These are phyloP conservation scores for Balamuthia mandrillaris DNA, from an alignment of 208 protist species.

Conservation along the genomic window DNA sequence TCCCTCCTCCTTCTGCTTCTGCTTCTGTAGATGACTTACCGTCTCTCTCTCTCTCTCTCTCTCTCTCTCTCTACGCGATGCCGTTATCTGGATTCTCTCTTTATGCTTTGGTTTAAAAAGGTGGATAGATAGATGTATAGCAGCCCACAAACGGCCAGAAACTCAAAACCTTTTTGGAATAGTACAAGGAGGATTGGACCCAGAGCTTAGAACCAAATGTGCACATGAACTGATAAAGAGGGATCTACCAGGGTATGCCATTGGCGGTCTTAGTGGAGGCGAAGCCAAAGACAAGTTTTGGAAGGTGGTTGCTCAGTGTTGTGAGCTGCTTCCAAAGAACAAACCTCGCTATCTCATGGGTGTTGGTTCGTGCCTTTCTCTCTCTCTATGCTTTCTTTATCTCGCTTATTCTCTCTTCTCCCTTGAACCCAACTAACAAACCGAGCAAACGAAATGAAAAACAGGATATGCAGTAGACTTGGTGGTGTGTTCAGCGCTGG, in stretches of 20 bases:
- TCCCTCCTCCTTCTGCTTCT: not conserved
- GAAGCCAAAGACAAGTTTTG: constrained; percentile 92
- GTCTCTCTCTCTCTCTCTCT: too few species aligned
- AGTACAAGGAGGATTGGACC: constrained; percentile 93
- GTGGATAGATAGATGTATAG: constrained; percentile 95
- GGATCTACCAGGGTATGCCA: constrained; percentile 92
- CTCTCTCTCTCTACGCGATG: too few species aligned
- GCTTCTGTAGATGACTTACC: too few species aligned
- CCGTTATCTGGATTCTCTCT: too few species aligned
- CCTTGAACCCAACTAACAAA: too few species aligned
- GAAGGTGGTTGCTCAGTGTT: constrained; percentile 83
- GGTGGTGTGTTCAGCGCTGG: constrained; percentile 94
- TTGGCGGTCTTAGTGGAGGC: constrained; percentile 96
- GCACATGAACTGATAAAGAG: constrained; percentile 87
- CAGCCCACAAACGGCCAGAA: constrained; percentile 83
- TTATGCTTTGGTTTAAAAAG: too few species aligned
- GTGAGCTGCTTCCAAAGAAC: constrained; percentile 71
- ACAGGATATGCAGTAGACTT: constrained; percentile 97
- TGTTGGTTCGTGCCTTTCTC: too few species aligned
- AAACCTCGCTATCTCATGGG: constrained; percentile 98
- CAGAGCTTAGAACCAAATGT: constrained; percentile 82
- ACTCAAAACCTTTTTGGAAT: constrained; percentile 98
- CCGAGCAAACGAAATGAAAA: too few species aligned
- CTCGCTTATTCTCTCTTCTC: too few species aligned
- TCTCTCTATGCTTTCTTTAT: too few species aligned